Evolutionary conservation across 176 grass and related monocot genomes (phyloP), one percentile per base, ranked within the genome.

Genomic region (Avena eriantha): DNA sequence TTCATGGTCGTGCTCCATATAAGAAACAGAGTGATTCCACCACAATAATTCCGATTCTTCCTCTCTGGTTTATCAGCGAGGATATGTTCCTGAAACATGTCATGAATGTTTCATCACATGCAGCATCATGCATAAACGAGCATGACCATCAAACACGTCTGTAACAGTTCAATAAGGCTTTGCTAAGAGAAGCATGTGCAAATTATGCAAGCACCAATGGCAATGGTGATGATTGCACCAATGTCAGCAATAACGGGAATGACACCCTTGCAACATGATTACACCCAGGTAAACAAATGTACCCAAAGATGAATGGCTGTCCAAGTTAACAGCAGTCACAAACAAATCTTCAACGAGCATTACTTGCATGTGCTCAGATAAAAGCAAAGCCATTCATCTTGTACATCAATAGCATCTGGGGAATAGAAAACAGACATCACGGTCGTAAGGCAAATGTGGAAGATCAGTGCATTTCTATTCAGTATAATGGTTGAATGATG

Each of bases 41-140:
- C 59, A 26, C 22, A 49, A 46, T 12, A 21, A 67, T 17, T 31
- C 22, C 12, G 26, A 34, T 48, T 47, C 13, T 80, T 74, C 41
- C 3, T 21, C 10, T 49, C 31, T 17, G 50, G 66, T 57, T 22
- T 58, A 69, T 14, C 13, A 8, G 1, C 14, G 0, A 17, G 33
- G 26, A 14, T 7, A 16, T 74, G 43, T 73, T 23, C 45, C 56
- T 69, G 31, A 64, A 86, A 53, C 76, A 74, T 85, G 36, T 70
- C 15, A 55, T 77, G 49, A 67, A 22, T 80, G 82, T 36, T 22
- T 54, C 88, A 58, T 65, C 89, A 90, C 84, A 86, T 90, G 70
- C 60, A 82, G 17, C 41, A 81, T 69, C 29, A 41, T 60, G 49
- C 63, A 56, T 74, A 19, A 78, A 79, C 18, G 65, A 71, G 58